Evolutionary conservation across 495 filamentous ascomycete genomes (phyloP), one percentile per base, ranked within the genome.

Genomic region (Talaromyces thailandensis): DNA sequence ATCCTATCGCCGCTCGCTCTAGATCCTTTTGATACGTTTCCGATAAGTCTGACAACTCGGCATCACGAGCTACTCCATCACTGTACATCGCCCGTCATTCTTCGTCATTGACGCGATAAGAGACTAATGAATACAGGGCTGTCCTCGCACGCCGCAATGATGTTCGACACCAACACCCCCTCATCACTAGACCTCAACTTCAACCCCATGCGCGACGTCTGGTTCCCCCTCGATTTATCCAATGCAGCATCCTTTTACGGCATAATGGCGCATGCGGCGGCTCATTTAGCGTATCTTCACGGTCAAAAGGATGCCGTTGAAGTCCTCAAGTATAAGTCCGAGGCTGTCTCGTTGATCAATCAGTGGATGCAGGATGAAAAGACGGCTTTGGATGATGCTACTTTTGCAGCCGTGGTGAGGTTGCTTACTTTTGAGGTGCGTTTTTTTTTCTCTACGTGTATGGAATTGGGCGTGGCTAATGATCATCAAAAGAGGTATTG

Each of bases 151-250:
- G 68, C 70, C 4, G 62, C 70, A 1, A 71, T 71, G 70, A 70
- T 71, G 70, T 72, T 70, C 21, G 70, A 70, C 35, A 61, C 64
- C 8, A 62, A 62, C 12, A 48, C 43, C 11, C 5, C 43, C 6
- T 18, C 43, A 18, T 18, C 43, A 21, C 43, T 48, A 8, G 21
- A 48, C 11, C 6, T 48, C 43, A 48, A 21, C 43, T 72, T 72
- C 18, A 72, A 72, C 60, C 70, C 70, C 8, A 72, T 72, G 70
- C 65, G 63, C 40, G 70, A 72, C 56, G 70, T 72, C 31, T 72
- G 70, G 70, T 70, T 72, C 56, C 70, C 70, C 2, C 63, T 70
- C n/a, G 70, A 72, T 24, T 64, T 71, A 0, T 71, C 70, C 0
- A 71, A 71, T 63, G 63, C 68, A 14, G 67, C 70, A 7, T 72